Evolutionary conservation across 768 basidiomycete species (phyloP).

Genomic region (Pluteus cervinus): DNA sequence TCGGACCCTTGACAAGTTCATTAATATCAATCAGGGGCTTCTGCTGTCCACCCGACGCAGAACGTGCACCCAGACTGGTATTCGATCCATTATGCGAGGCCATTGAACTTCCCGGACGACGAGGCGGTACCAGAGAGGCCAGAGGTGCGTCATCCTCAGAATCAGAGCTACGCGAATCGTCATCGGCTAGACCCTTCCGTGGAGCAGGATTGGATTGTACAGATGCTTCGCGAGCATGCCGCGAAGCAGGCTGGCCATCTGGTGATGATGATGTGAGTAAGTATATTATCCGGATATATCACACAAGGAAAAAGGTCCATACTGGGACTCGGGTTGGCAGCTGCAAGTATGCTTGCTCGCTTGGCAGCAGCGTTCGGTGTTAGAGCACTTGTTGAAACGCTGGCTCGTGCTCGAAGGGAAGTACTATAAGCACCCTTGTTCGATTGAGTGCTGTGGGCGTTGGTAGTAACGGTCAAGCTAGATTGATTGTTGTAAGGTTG

Average conservation of each 20-base stretch:
- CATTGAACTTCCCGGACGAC: slow-evolving; percentile 47
- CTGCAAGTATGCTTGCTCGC: slow-evolving; percentile 37
- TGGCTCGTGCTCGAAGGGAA: slow-evolving; percentile 37
- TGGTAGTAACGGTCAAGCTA: too few species aligned
- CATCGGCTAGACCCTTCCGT: background rate
- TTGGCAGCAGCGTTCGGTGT: slow-evolving; percentile 45
- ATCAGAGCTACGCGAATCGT: slow-evolving; percentile 25
- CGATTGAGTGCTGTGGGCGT: too few species aligned
- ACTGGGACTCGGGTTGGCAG: slow-evolving; percentile 21
- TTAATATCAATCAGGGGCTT: slow-evolving; percentile 51
- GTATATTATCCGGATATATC: slow-evolving; percentile 3
- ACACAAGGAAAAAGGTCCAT: slow-evolving; percentile 23
- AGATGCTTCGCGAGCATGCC: slow-evolving; percentile 22
- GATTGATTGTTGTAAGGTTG: too few species aligned
- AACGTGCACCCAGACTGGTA: slow-evolving; percentile 19
- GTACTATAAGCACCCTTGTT: slow-evolving; percentile 24
- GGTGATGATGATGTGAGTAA: slow-evolving; percentile 4
- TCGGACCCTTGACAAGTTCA: slow-evolving; percentile 34
- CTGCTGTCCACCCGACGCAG: slow-evolving; percentile 13
- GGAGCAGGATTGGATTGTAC: slow-evolving; percentile 16
- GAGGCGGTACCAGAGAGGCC: slow-evolving; percentile 53
- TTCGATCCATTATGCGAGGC: slow-evolving; percentile 13
- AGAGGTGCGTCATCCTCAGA: slow-evolving; percentile 60
- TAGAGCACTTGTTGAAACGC: slow-evolving; percentile 53
- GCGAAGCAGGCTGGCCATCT: slow-evolving; percentile 13